Conservation (phyloP, 2,329 filamentous ascomycete species). For the Aspergillus ibericus region DNA sequence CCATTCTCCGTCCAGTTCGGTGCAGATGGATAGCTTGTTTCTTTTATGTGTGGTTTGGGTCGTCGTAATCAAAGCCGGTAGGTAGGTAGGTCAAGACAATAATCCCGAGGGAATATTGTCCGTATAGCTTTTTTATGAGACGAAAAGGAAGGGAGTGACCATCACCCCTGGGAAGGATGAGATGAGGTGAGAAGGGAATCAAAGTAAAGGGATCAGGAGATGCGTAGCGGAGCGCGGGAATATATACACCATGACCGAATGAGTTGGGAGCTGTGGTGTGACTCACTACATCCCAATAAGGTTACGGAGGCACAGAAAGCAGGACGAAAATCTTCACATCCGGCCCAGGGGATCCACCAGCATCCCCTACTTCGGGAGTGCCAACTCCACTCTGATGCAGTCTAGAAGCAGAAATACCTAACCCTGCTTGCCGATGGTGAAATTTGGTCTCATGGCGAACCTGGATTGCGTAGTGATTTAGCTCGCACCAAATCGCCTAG, state of each 20-base stretch:
- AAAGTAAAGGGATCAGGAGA: conserved; percentile 10
- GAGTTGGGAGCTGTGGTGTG: conserved; percentile 24
- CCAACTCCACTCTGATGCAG: conserved; percentile 12
- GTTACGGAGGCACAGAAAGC: conserved; percentile 9
- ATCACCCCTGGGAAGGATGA: conserved; percentile 39
- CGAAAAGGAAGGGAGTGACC: conserved; percentile 35
- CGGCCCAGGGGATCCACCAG: conserved; percentile 11
- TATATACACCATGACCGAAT: conserved; percentile 15
- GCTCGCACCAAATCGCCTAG: background rate
- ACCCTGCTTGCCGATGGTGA: conserved; percentile 2
- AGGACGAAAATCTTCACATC: conserved; percentile 12
- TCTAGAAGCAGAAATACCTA: conserved; percentile 1
- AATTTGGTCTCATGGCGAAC: conserved; percentile 5
- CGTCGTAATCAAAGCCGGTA: background rate
- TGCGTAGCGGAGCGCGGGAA: background rate
- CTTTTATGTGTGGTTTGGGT: conserved; percentile 7
- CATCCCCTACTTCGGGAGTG: conserved; percentile 7
- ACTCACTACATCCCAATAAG: conserved; percentile 25
- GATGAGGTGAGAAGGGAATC: conserved; percentile 31
- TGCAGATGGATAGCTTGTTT: conserved; percentile 6
- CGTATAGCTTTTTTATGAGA: conserved; percentile 15
- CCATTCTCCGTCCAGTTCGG: conserved; percentile 35
- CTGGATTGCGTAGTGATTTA: conserved; percentile 3
- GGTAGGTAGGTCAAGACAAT: background rate
- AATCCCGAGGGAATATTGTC: background rate